Evolutionary conservation across 768 basidiomycete species (phyloP).

Genomic region (Guyanaporus albipodus): DNA sequence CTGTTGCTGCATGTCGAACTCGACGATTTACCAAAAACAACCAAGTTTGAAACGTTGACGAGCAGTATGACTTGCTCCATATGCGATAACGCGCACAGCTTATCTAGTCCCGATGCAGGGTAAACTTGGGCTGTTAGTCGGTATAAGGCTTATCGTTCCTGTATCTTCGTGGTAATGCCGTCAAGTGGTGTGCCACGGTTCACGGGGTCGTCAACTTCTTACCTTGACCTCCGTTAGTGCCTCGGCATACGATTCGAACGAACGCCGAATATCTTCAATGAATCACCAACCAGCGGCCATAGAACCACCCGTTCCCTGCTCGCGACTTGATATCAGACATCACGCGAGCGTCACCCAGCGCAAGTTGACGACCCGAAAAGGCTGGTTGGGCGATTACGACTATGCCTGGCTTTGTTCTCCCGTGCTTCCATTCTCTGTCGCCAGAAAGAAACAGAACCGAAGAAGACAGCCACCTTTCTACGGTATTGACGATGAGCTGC

Average conservation of each 20-base stretch:
- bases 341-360: constrained; percentile 15
- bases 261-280: constrained; percentile 6
- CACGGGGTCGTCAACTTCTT: too few species aligned
- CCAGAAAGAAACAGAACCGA: constrained; percentile 23
- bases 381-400: constrained; percentile 86
- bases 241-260: too few species aligned
- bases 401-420: constrained; percentile 74
- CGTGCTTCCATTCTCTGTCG: constrained; percentile 52
- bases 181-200: too few species aligned
- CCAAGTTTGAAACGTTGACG: too few species aligned
- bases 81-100: neutral
- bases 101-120: neutral
- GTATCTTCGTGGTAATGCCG: too few species aligned
- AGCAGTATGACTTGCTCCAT: too few species aligned
- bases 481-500: constrained; percentile 65
- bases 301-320: constrained; percentile 8
- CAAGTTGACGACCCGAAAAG: constrained; percentile 50
- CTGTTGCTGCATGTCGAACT: too few species aligned
- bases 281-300: constrained; percentile 16
- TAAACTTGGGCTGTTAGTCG: neutral
- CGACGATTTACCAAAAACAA: too few species aligned
- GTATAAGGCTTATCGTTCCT: neutral
- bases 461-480: constrained; percentile 65
- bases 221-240: too few species aligned
- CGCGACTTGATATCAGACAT: constrained; percentile 4